Evolutionary conservation across 2,329 filamentous ascomycete genomes (phyloP).

Genomic region (Fusarium secorum): DNA sequence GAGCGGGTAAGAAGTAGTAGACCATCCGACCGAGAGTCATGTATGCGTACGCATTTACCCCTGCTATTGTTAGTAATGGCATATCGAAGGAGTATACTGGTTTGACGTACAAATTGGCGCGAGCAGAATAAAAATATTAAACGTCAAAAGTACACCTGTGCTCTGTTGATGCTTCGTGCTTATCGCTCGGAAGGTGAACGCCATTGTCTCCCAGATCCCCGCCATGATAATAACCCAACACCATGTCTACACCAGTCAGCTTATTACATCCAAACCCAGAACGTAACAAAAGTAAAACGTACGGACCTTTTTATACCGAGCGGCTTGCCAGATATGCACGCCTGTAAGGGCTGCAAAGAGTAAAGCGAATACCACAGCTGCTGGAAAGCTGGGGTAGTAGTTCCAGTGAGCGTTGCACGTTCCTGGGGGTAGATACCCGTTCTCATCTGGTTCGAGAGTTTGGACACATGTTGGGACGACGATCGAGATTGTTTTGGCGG

Average conservation of each 20-base stretch:
- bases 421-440: conserved; percentile 46
- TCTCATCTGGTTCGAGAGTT: conserved; percentile 45
- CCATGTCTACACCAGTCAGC: conserved; percentile 36
- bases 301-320: conserved; percentile 35
- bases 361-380: conserved; percentile 41
- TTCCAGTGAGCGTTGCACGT: conserved; percentile 45
- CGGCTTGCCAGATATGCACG: conserved; percentile 34
- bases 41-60: conserved; percentile 58
- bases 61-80: conserved; percentile 26
- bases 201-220: conserved; percentile 39
- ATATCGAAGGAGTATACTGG: accelerated
- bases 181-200: conserved; percentile 33
- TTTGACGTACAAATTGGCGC: conserved; percentile 34
- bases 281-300: conserved; percentile 15
- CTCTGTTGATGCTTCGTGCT: conserved; percentile 36
- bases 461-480: conserved; percentile 49
- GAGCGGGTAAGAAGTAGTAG: conserved; percentile 51
- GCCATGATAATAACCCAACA: conserved; percentile 51
- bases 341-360: conserved; percentile 37
- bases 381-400: conserved; percentile 46
- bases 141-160: conserved; percentile 25
- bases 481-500: conserved; percentile 45
- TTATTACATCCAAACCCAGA: accelerated
- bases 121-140: conserved; percentile 37
- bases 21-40: conserved; percentile 57